Conservation (phyloP, 139 green algal species). For the Asterochloris sp. region DNA sequence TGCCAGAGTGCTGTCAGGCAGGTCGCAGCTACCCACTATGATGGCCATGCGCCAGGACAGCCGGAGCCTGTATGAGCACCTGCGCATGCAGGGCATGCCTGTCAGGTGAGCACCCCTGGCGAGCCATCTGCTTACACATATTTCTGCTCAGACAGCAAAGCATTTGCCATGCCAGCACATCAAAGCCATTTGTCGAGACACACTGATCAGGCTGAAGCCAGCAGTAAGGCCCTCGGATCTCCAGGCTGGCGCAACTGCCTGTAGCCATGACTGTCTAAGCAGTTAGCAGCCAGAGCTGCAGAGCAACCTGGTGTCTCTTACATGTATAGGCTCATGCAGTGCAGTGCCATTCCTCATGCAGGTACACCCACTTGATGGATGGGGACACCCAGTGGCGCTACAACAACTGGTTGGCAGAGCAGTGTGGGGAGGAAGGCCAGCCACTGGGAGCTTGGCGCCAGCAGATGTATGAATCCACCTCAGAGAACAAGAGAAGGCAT, state of each 20-base stretch:
- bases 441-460: conserved; percentile 27
- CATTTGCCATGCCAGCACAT: background rate
- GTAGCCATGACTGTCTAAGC: background rate
- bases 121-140: background rate
- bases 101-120: background rate
- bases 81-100: background rate
- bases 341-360: conserved; percentile 20
- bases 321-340: conserved; percentile 15
- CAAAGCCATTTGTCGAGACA: background rate
- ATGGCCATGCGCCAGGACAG: conserved; percentile 19
- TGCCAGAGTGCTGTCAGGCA: conserved; percentile 33
- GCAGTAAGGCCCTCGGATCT: background rate
- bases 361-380: conserved; percentile 36
- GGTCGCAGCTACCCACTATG: conserved; percentile 16
- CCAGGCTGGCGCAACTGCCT: background rate
- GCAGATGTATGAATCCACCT: conserved; percentile 30
- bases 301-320: background rate
- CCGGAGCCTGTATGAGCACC: background rate
- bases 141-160: background rate
- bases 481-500: conserved; percentile 10
- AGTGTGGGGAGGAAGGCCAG: conserved; percentile 6
- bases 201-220: background rate
- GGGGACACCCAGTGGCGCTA: conserved; percentile 42
- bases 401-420: conserved; percentile 32
- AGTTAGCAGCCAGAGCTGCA: background rate